Base-by-base conservation (phyloP, 1,284 basidiomycete genomes). In the Flammula alnicola region DNA sequence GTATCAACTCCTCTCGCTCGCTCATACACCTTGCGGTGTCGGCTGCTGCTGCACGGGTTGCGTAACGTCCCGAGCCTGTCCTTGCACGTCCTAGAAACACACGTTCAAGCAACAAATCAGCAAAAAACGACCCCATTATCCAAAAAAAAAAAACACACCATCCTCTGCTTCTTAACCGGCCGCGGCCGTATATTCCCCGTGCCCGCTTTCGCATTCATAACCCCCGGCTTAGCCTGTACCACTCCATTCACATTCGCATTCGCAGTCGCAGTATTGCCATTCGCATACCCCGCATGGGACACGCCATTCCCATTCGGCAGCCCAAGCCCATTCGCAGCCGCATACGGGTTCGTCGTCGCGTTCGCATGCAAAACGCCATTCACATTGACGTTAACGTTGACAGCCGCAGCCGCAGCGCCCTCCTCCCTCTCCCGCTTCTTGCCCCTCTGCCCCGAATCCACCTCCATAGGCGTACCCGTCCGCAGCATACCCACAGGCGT, bases 101-200 rank as follows among this genome's bases (percentile, higher is more conserved):
- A 36, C n/a, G 41, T 19, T 20, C 36, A 40, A 42, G 19, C 17
- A 51, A 50, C 43, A 35, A 41, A 30, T 10, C 53, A 44, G 44
- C 31, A 33, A 49, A 44, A 29, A 44, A 29, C 33, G 17, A 40
- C 14, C 33, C 22, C 11, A 37, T 35, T 16, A 20, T 30, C 26
- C 11, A 38, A 47, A 44, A 47, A 46, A 49, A 49, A 52, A 50
- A 54, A 25, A 73, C 81, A 65, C 59, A 91, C 88, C 81, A 86
- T 74, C 55, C 86, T 77, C 63, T 84, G 86, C 68, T 87, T 90
- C 77, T 91, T 91, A 40, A 85, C 62, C 32, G 88, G 87, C 57
- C 88, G 74, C 22, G 87, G 86, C 51, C 84, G 75, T 12, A 76
- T 79, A 41, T 76, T 79, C 11, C 70, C 73, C 47, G 70, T 68